Evolutionary conservation across 306 rosid genomes (phyloP).

Genomic region (Erythrophleum fordii): DNA sequence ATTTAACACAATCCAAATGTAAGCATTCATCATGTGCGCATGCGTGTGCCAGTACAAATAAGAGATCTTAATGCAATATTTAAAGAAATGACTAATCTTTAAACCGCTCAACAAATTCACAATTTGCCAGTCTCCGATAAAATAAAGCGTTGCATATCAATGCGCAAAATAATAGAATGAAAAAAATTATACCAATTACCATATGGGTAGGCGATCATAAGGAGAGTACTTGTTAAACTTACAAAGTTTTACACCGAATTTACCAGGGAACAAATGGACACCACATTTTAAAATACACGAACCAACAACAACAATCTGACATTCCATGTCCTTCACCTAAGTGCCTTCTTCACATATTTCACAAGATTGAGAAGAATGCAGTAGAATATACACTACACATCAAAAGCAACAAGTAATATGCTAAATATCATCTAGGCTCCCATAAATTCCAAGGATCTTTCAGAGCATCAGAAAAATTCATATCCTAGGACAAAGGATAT

Average conservation of each 20-base stretch:
- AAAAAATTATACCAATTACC: background rate
- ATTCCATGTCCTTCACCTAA: background rate
- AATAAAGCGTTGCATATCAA: constrained; percentile 8
- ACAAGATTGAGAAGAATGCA: background rate
- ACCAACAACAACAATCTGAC: background rate
- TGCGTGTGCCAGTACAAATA: background rate
- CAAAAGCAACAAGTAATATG: background rate
- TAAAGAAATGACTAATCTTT: background rate
- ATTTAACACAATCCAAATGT: background rate
- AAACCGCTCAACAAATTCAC: background rate
- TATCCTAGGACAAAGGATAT: background rate
- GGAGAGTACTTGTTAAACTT: constrained; percentile 5
- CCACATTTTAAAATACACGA: constrained; percentile 18
- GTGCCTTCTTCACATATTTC: background rate
- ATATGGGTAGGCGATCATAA: background rate
- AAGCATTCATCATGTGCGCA: background rate
- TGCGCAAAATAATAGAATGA: constrained; percentile 22
- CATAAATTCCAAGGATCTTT: background rate
- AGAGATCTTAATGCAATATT: background rate
- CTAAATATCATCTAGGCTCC: background rate
- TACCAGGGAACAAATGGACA: background rate
- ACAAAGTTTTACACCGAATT: background rate
- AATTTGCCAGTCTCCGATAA: constrained; percentile 5
- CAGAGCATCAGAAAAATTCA: background rate
- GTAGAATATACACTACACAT: background rate